phyloP scores from a whole-genome alignment of 169 alveolate genomes.

The Cardiosporidium cionae region DNA sequence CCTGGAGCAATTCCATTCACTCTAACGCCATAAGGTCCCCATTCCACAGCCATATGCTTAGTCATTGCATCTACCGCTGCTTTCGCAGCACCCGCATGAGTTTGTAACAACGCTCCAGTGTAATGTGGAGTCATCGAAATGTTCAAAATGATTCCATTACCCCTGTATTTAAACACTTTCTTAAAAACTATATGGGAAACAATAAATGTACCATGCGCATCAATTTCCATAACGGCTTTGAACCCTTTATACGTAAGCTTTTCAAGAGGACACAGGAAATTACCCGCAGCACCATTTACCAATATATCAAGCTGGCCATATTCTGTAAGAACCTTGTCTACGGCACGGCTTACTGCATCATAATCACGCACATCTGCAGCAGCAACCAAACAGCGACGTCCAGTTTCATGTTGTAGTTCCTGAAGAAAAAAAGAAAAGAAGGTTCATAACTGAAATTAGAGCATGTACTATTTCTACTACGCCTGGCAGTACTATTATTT shows the following conservation, averaged over 20 bases:
- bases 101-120: conserved; percentile 13
- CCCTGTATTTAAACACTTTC: conserved; percentile 34
- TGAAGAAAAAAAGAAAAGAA: not conserved
- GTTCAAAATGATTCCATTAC: conserved; percentile 56
- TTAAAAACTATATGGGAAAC: conserved; percentile 54
- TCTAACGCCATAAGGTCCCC: conserved; percentile 69
- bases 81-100: conserved; percentile 75
- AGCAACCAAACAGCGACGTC: conserved; percentile 12
- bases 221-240: conserved; percentile 66
- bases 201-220: conserved; percentile 65
- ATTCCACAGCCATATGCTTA: conserved; percentile 70
- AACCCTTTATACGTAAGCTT: conserved; percentile 56
- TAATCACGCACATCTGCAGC: conserved; percentile 64
- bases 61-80: conserved; percentile 73
- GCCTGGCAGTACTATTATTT: too few relatives aligned
- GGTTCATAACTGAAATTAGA: not conserved
- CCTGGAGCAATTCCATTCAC: conserved; percentile 77
- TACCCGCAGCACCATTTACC: conserved; percentile 78
- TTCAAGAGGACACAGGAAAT: conserved; percentile 58
- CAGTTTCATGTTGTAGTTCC: conserved; percentile 2
- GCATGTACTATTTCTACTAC: not conserved
- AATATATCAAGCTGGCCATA: conserved; percentile 63
- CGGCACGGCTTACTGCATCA: conserved; percentile 49
- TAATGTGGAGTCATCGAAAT: conserved; percentile 36
- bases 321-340: conserved; percentile 36